Evolutionary conservation across 2,329 filamentous ascomycete species (phyloP), one percentile per base, ranked within the genome.

Genomic region (Dothideomycetidae sp.): DNA sequence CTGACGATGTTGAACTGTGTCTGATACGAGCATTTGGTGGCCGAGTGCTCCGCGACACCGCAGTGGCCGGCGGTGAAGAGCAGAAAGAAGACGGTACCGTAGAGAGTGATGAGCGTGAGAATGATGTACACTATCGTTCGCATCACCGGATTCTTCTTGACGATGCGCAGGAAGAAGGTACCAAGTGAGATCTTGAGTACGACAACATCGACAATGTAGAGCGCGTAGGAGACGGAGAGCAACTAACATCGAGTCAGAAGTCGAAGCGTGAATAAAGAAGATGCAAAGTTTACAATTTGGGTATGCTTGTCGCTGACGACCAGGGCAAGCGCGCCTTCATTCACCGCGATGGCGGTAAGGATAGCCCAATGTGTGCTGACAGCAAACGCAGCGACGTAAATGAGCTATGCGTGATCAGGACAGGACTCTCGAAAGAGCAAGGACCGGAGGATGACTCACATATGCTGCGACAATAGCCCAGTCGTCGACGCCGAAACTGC

Each of bases 401-500:
- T n/a, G n/a, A n/a, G n/a, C n/a, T 31, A 7, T 11, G 29, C n/a
- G 15, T 12, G n/a, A 11, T 31, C 29, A 5, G 11, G 11, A 5
- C 11, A 11, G n/a, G 29, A 11, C 11, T 31, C n/a, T 9, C 7
- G 11, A 7, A 9, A 11, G 29, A 31, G n/a, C 9, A 12, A 5
- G 5, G 5, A 11, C 9, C n/a, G 29, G 29, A 31, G 15, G 11
- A 9, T 5, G 29, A 14, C 15, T 12, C 11, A 31, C 15, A 14
- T 31, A 9, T 5, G 29, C 29, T 5, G 15, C 11, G 11, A 31
- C 9, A 9, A 31, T 13, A 5, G 7, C 29, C 10, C 46, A 50
- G 45, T 66, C 62, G 36, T 66, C 62, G 55, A 58, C 60, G 2
- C 61, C 61, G 35, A 62, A 58, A 35, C 48, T 56, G n/a, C 51